These are phyloP conservation scores for Leptographium wingfieldii DNA, from an alignment of 2,329 filamentous ascomycete genomes.

Conservation along the genomic window DNA sequence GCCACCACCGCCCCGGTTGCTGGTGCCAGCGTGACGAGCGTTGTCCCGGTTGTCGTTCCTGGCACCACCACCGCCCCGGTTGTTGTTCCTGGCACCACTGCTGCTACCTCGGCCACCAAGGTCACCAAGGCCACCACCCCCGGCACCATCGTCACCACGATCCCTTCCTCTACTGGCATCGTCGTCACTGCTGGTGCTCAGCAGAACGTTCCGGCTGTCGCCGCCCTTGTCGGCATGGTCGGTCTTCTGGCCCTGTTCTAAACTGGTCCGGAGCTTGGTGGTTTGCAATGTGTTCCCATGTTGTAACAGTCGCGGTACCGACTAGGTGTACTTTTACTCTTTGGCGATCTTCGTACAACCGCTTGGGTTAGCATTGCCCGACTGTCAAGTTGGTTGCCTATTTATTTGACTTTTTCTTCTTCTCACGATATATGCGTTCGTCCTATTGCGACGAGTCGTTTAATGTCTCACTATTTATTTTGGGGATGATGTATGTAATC, in stretches of 20 bases:
- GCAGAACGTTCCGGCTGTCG: conserved; percentile 21
- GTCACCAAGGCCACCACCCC: conserved; percentile 19
- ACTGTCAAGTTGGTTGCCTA: background rate
- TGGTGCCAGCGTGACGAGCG: too few species aligned
- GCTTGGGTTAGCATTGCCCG: background rate
- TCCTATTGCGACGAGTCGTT: background rate
- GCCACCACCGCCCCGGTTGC: too few species aligned
- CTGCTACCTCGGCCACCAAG: background rate
- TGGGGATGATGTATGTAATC: background rate
- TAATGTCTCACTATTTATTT: background rate
- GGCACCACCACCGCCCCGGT: background rate
- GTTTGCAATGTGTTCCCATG: background rate
- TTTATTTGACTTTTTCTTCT: background rate
- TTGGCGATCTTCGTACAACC: background rate
- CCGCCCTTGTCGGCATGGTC: conserved; percentile 24
- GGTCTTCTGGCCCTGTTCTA: conserved; percentile 24
- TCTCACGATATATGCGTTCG: background rate
- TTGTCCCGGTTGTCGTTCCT: too few species aligned
- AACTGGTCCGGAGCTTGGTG: background rate
- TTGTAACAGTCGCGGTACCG: background rate
- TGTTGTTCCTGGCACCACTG: conserved; percentile 18
- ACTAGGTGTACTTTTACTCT: background rate
- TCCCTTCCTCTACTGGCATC: conserved; percentile 5
- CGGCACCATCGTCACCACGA: background rate
- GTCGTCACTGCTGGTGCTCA: conserved; percentile 20